Conservation (phyloP, 495 filamentous ascomycete genomes). For the Podospora comata region DNA sequence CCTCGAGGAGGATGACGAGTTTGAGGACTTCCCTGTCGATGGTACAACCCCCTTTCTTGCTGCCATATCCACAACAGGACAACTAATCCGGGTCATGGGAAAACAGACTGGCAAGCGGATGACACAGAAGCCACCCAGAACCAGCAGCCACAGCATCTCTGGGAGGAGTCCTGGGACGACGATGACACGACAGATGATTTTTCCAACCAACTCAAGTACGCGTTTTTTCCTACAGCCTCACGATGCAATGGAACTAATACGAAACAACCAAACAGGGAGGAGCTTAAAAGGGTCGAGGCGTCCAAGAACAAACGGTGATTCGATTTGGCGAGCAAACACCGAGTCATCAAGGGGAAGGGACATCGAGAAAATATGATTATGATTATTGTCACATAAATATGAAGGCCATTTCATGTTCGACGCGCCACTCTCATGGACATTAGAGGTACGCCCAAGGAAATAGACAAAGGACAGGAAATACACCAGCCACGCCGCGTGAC, state of each 20-base stretch:
- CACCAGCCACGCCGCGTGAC: not conserved
- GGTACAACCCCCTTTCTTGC: conserved; percentile 50
- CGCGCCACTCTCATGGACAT: not conserved
- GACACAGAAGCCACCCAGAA: conserved; percentile 68
- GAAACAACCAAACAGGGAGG: conserved; percentile 61
- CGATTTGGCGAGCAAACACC: not conserved
- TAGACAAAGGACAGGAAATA: not conserved
- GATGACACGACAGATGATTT: conserved; percentile 98
- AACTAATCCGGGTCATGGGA: not conserved
- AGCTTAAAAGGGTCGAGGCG: conserved; percentile 88
- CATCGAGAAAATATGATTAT: not conserved
- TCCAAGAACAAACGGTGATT: conserved; percentile 52
- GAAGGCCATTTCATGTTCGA: not conserved
- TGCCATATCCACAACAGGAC: not conserved
- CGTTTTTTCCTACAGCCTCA: conserved; percentile 11
- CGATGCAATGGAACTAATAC: conserved; percentile 26
- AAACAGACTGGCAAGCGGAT: conserved; percentile 79
- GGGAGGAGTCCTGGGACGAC: conserved; percentile 99
- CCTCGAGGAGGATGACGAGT: conserved; percentile 96
- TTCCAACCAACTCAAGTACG: conserved; percentile 89
- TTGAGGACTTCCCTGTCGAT: conserved; percentile 97
- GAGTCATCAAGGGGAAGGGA: not conserved
- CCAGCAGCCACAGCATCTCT: conserved; percentile 67
- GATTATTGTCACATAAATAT: not conserved
- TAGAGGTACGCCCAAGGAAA: not conserved